phyloP scores from a whole-genome alignment of 176 grass and related monocot species.

The Guadua angustifolia region DNA sequence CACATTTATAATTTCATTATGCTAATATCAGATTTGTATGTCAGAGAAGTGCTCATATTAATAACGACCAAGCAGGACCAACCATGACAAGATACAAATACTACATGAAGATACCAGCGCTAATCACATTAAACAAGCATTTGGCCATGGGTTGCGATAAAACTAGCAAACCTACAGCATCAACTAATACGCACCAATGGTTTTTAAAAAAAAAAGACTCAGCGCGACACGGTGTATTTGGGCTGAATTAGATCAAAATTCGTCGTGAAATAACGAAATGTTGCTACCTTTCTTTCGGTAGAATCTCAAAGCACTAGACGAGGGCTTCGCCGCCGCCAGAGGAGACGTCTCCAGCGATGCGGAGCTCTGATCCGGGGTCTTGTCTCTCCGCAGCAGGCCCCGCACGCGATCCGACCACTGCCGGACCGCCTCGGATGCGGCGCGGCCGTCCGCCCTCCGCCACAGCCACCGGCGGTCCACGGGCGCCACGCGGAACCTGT shows the following conservation, averaged over 20 bases:
- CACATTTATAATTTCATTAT: neutral
- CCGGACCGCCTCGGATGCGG: slow-evolving; percentile 51
- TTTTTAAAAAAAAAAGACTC: too few relatives aligned
- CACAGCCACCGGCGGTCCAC: slow-evolving; percentile 61
- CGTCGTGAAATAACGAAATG: neutral
- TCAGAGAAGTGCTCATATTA: neutral
- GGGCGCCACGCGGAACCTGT: slow-evolving; percentile 76
- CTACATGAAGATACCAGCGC: neutral
- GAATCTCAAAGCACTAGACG: slow-evolving; percentile 62
- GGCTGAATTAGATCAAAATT: neutral
- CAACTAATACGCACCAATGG: neutral
- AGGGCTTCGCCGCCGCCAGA: slow-evolving; percentile 26
- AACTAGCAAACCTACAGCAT: neutral
- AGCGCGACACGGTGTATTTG: neutral
- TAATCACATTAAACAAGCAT: neutral
- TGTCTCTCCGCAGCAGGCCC: slow-evolving; percentile 41
- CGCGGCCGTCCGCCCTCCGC: slow-evolving; percentile 42
- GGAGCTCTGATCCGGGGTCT: slow-evolving; percentile 15
- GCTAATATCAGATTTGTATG: neutral
- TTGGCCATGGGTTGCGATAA: neutral
- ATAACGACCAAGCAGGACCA: neutral
- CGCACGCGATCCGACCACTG: slow-evolving; percentile 62
- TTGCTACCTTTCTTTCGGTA: slow-evolving; percentile 70
- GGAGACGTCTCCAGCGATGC: neutral
- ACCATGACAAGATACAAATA: neutral